Base-by-base conservation (phyloP, 129 eudicot genomes). In the Erigeron canadensis region DNA sequence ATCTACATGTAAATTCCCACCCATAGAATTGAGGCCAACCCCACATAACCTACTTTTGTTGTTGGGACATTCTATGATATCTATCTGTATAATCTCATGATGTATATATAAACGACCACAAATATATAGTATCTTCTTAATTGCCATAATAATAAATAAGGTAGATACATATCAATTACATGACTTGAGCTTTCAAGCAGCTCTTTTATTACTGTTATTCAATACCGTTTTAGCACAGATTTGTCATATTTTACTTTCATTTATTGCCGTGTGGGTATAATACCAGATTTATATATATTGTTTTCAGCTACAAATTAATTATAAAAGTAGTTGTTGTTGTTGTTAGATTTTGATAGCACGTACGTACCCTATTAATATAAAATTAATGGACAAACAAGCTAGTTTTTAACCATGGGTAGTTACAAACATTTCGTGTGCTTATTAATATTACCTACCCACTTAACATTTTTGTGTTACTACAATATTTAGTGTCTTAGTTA, bases 1-100 rank as follows among this genome's bases (percentile, higher is more conserved):
- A 71, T 71, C 72, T 46, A 70, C 63, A 78, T 63, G 67, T 71
- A 63, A 78, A 78, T 78, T 75, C 74, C 50, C 74, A 70, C 77
- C 80, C 77, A 70, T 28, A 57, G 23, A 1, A 6, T 16, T 1
- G 2, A 28, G 34, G 34, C 34, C 34, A 75, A 77, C 66, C 67
- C 74, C 77, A 71, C 69, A 71, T 46, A 28, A 43, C 73, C 50
- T 70, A 53, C 82, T 54, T 63, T 77, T 41, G 71, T 19, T 58
- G 79, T 67, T 78, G 72, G 37, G 62, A 61, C 4, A 78, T 64
- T 78, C 77, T 71, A 64, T 67, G 70, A 39, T 54, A 39, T 61
- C n/a, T n/a, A n/a, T n/a, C n/a, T n/a, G n/a, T n/a, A 28, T 60
- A 34, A 39, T 43, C 63, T 51, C 60, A 41, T 51, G 21, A 48